Base-by-base conservation (phyloP, 2,329 filamentous ascomycete species). In the Pseudogymnoascus sp. region DNA sequence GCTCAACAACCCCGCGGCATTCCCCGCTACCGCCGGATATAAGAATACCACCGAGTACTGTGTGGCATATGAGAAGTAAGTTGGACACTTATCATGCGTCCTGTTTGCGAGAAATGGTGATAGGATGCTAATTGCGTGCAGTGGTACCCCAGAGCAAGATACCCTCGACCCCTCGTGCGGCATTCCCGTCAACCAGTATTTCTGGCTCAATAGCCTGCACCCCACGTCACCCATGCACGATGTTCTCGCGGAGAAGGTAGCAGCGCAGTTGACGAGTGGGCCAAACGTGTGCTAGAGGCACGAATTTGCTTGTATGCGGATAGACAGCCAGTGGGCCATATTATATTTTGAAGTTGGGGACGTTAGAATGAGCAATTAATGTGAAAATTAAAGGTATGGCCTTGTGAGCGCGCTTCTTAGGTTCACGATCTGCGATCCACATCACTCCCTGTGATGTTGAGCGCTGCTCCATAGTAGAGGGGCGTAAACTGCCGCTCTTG, bases 181-280 rank as follows among this genome's bases (percentile, higher is more conserved):
- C 1, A 70, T 82, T 47, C 73, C 81, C 0, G 82, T 85, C 2
- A 81, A 86, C 67, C 73, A 86, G 71, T 87, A 86, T 68, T 79
- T 87, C 66, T 87, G 84, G 84, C 73, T 86, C 30, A 86, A 87
- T 66, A 75, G 71, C 38, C 69, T 87, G 64, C 85, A 87, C 67
- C 84, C 85, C n/a, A 87, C 84, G 0, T 84, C 80, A 68, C 78
- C 82, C 0, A 78, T 86, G 60, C 83, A 87, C 64, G 81, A 85
- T 59, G 79, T 80, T 5, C 78, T 84, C 6, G 84, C 84, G 0
- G 72, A 79, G 62, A 70, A 74, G 58, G 72, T 85, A 41, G 75
- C 76, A 2, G 69, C 72, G 60, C 68, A 72, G 3, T 65, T 81
- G 64, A 62, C 62, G 6, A 70, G 66, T 9, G 75, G 74, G 2